Percentiles rank a stretch among this genome's conserved stretches.
phyloP scores from a whole-genome alignment of 495 filamentous ascomycete genomes.

The Neurospora intermedia region DNA sequence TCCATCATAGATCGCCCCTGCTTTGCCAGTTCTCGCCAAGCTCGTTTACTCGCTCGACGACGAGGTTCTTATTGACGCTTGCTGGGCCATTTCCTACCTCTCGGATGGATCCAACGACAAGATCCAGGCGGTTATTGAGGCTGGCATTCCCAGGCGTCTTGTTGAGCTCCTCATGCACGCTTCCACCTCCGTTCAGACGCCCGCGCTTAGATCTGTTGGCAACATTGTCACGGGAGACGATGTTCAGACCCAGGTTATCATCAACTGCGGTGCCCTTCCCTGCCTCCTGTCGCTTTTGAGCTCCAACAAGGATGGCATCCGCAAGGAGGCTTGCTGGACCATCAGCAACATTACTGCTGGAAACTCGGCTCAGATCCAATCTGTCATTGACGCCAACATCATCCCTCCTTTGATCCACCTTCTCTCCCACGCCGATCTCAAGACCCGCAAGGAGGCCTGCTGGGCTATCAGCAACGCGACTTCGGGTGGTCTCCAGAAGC shows the following conservation, averaged over 20 bases:
- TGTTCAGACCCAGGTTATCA: conserved; percentile 97
- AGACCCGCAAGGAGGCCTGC: conserved; percentile 99
- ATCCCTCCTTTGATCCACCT: conserved; percentile 94
- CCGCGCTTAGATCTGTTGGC: conserved; percentile 90
- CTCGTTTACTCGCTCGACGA: conserved; percentile 97
- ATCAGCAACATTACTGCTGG: conserved; percentile 99
- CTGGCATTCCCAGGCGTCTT: conserved; percentile 90
- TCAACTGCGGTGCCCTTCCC: conserved; percentile 91
- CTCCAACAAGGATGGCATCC: conserved; percentile 96
- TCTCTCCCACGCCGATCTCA: conserved; percentile 91
- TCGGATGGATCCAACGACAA: conserved; percentile 99
- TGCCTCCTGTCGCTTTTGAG: conserved; percentile 85
- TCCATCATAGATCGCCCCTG: conserved; percentile 71
- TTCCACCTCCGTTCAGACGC: conserved; percentile 98
- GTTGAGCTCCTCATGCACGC: conserved; percentile 98
- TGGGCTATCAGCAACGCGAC: conserved; percentile 99
- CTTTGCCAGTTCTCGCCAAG: conserved; percentile 93
- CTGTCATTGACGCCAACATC: conserved; percentile 94
- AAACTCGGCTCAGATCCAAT: conserved; percentile 94
- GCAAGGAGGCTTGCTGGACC: conserved; percentile 99
- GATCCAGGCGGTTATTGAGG: conserved; percentile 98
- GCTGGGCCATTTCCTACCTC: conserved; percentile 99
- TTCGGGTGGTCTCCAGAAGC: conserved; percentile 94
- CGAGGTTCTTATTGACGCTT: conserved; percentile 97
- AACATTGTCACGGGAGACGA: conserved; percentile 99